These are phyloP conservation scores for Scleroderma citrinum DNA, from an alignment of 768 basidiomycete genomes.

Conservation along the genomic window DNA sequence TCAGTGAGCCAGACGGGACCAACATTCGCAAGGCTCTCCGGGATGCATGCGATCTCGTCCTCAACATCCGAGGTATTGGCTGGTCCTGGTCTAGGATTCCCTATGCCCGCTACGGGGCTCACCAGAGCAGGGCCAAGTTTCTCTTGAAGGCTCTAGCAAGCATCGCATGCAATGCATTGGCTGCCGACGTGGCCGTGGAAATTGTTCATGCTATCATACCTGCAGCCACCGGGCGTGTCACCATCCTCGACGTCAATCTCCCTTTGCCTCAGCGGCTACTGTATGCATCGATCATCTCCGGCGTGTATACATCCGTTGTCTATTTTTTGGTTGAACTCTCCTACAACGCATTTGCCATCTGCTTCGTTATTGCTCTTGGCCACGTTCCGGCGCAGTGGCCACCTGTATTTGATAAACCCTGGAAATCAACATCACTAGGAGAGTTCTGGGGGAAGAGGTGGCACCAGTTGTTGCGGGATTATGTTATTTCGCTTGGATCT, in stretches of 20 bases:
- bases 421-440: constrained; percentile 40
- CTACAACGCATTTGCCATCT: constrained; percentile 35
- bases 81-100: not conserved
- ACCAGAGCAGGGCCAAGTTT: too few species aligned
- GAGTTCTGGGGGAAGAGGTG: constrained; percentile 33
- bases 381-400: constrained; percentile 49
- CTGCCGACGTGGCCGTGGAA: too few species aligned
- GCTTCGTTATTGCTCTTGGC: constrained; percentile 38
- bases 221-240: too few species aligned
- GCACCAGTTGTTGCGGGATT: constrained; percentile 39
- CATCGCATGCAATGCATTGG: too few species aligned
- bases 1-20: not conserved
- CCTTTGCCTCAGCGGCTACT: too few species aligned
- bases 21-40: not conserved
- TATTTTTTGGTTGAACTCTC: too few species aligned
- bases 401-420: constrained; percentile 48
- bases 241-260: too few species aligned
- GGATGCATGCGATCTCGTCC: constrained; percentile 1
- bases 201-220: too few species aligned
- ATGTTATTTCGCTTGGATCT: not conserved
- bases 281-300: too few species aligned
- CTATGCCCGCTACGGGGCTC: not conserved
- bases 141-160: too few species aligned
- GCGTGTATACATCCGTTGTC: too few species aligned
- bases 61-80: not conserved